Percentiles rank a stretch among this genome's conserved stretches.
phyloP scores from a whole-genome alignment of 495 filamentous ascomycete genomes.

The Tuber magnatum region DNA sequence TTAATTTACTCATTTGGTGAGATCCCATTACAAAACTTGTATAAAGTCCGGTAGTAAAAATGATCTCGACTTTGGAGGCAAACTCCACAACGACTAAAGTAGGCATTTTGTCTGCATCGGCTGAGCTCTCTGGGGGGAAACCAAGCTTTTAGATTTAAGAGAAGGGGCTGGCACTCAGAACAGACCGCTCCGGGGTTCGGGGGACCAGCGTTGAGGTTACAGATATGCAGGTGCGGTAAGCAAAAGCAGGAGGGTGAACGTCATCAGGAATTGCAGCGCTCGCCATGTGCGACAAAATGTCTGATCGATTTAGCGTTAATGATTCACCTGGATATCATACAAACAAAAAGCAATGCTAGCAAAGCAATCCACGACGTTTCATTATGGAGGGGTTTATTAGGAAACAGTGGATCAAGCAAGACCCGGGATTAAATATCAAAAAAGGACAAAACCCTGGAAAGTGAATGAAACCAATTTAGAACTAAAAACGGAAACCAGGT shows the following conservation, averaged over 20 bases:
- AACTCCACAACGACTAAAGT: neutral
- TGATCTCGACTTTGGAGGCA: neutral
- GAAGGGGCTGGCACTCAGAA: neutral
- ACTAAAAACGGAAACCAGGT: neutral
- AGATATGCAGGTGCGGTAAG: neutral
- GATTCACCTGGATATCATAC: neutral
- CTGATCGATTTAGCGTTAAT: neutral
- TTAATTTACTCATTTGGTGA: no score
- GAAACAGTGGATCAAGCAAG: neutral
- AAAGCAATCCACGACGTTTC: neutral
- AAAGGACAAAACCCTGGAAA: neutral
- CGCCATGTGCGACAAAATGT: neutral
- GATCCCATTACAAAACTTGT: no score
- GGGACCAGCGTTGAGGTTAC: neutral
- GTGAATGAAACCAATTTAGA: constrained; percentile 3
- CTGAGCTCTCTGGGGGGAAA: neutral
- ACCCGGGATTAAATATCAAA: neutral
- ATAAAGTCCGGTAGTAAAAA: no score
- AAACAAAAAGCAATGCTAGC: constrained; percentile 10
- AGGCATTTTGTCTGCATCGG: neutral
- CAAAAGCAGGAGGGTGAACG: neutral
- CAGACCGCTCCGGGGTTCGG: neutral
- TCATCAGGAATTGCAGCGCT: neutral
- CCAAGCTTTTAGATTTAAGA: neutral
- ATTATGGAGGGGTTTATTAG: constrained; percentile 2